Base-by-base conservation (phyloP, 148 eudicot species). In the Persicaria maculosa region DNA sequence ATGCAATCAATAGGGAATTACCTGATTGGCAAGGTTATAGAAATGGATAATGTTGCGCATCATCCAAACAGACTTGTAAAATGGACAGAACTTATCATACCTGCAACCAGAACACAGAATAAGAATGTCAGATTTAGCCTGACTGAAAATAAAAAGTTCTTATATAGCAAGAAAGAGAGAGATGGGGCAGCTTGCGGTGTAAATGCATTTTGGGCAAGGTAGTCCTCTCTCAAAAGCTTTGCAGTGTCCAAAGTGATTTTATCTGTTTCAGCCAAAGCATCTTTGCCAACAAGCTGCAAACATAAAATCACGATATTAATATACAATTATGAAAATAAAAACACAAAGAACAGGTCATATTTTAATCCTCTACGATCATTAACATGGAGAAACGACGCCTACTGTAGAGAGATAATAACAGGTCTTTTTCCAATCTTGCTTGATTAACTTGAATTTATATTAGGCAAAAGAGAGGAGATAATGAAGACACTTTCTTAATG, bases 21-120 rank as follows among this genome's bases (percentile, higher is more conserved):
- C 99, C 99, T 95, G 99, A 77, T 95, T 95, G 74, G 99, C 99
- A 87, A 95, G 87, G 79, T 89, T 88, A 77, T 84, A 95, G 91
- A 92, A 95, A 81, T 92, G 99, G 82, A 95, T 95, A 50, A 95
- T 95, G 85, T 95, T 95, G 79, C 99, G 96, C 97, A 95, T 92
- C 99, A 95, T 95, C 99, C 99, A 95, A 65, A 95, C 92, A 31
- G 97, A 95, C 86, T 95, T 95, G 90, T 95, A 95, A 83, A 95
- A 95, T 74, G 99, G 99, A 80, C 99, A 95, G 81, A 88, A 95
- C 80, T 95, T 95, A 68, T 95, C 99, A 77, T 95, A 95, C 57
- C 99, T 95, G 90, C 80, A 46, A 72, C 58, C 76, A 80, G 17
- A 64, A 40, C 16, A 64, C 45, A 7, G 45, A 65, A 36, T 65